Base-by-base conservation (phyloP, 169 alveolate species). In the Plasmodium knowlesi region DNA sequence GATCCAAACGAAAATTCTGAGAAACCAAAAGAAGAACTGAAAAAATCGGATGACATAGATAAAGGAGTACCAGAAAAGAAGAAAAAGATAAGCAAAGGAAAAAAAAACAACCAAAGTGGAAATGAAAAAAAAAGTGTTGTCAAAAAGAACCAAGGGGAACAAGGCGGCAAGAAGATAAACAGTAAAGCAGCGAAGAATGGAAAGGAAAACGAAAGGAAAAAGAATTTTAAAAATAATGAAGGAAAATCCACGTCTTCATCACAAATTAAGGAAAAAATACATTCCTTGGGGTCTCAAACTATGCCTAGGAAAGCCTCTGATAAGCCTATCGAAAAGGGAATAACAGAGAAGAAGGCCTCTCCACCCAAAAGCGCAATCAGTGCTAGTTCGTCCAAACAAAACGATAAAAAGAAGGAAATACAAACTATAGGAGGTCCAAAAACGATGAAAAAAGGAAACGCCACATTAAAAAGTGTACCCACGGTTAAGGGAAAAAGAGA, bases 321-420 rank as follows among this genome's bases (percentile, higher is more conserved):
- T 25, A 83, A 71, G 14, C 19, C 53, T 5, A 39, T 41, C 28
- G 25, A 37, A 67, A 70, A 25, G 34, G 72, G 70, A 32, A 30
- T 37, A 83, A 12, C 16, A 39, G 54, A 34, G 8, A 82, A 14
- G 25, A 25, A 53, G 0, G 14, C 0, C 3, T 22, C 70, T 32
- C 22, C 54, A n/a, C 57, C 83, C 12, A 83, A 70, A 83, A 46
- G 53, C 43, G 54, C n/a, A 10, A 83, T 61, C 43, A 71, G 22
- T 71, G 32, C 22, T 12, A 25, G 1, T 72, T 5, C 82, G 12
- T 70, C 30, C 50, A 72, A 72, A 32, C 50, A 39, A 70, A 83
- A 39, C 50, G 76, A 43, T 22, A 10, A 70, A 16, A 83, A 9
- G 70, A 71, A 83, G 32, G 70, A 83, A 28, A 57, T 19, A 82